A percentile compares a stretch with the other conserved stretches of the same genome.
These are phyloP conservation scores for Croton laevigatus DNA, from an alignment of 441 rosid genomes.

Conservation along the genomic window DNA sequence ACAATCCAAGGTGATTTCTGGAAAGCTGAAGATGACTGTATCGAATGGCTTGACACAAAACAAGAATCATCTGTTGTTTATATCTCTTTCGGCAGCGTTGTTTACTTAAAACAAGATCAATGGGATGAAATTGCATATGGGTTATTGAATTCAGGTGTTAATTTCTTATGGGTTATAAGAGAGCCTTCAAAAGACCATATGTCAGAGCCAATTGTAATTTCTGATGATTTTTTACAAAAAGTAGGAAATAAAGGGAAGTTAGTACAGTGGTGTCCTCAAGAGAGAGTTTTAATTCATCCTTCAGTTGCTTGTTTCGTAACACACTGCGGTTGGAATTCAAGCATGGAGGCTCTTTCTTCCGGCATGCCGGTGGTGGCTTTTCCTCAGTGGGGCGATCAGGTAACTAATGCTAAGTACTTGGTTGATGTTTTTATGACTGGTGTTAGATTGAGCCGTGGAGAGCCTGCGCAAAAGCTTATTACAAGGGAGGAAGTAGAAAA, in stretches of 20 bases:
- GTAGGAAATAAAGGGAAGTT: constrained; percentile 54
- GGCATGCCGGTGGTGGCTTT: constrained; percentile 65
- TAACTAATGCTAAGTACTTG: constrained; percentile 62
- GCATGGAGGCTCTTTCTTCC: constrained; percentile 60
- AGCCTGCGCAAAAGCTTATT: constrained; percentile 50
- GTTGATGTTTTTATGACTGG: constrained; percentile 64
- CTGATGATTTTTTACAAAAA: constrained; percentile 54
- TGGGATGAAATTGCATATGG: constrained; percentile 66
- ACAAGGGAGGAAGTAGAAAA: constrained; percentile 61
- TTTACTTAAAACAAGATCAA: constrained; percentile 59
- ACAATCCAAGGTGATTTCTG: constrained; percentile 41
- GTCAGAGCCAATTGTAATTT: constrained; percentile 34
- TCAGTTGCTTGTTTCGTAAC: constrained; percentile 66
- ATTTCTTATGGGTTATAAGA: constrained; percentile 74
- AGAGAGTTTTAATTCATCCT: constrained; percentile 61
- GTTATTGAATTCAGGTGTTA: constrained; percentile 41
- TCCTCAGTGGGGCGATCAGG: constrained; percentile 95
- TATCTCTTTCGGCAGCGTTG: constrained; percentile 63
- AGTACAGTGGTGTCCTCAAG: constrained; percentile 78
- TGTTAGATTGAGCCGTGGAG: constrained; percentile 63
- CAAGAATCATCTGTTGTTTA: constrained; percentile 61
- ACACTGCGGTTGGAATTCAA: constrained; percentile 90
- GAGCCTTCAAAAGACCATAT: constrained; percentile 28
- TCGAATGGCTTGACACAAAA: constrained; percentile 67
- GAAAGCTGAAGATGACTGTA: constrained; percentile 50